These are phyloP conservation scores for Leucoagaricus sp. DNA, from an alignment of 1,284 basidiomycete genomes.

Conservation along the genomic window DNA sequence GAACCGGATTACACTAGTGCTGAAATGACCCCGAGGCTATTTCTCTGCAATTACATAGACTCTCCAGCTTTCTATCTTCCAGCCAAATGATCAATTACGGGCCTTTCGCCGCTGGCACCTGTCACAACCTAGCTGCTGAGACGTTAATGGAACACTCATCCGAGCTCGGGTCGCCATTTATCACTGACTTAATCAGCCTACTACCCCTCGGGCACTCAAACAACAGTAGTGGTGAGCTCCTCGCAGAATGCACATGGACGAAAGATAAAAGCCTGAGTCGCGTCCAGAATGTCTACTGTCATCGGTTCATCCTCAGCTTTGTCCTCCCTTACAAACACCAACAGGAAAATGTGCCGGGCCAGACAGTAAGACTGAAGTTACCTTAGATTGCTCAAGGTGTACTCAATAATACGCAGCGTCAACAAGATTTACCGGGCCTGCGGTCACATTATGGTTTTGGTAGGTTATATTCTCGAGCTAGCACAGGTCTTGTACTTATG, in stretches of 20 bases:
- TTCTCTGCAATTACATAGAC: not conserved
- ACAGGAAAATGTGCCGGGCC: conserved; percentile 7
- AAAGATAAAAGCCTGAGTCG: conserved; percentile 1
- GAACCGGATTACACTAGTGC: too few relatives aligned
- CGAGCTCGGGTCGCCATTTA: conserved; percentile 4
- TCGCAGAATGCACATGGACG: not conserved
- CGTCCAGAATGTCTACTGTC: not conserved
- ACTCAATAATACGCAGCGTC: not conserved
- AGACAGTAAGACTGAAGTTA: conserved; percentile 3
- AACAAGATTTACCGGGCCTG: not conserved
- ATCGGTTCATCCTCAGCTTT: not conserved
- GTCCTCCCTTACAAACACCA: not conserved
- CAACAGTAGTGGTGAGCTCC: not conserved
- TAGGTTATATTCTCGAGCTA: not conserved
- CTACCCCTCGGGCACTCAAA: not conserved
- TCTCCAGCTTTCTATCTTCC: not conserved
- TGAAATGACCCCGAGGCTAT: not conserved
- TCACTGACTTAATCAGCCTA: conserved; percentile 6
- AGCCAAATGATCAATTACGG: not conserved
- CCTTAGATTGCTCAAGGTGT: not conserved
- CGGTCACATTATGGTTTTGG: conserved; percentile 5
- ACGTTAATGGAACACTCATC: not conserved
- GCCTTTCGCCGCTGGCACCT: conserved; percentile 5
- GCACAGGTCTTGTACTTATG: not conserved
- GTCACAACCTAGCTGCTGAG: conserved; percentile 2